These are phyloP conservation scores for Populus tremula DNA, from an alignment of 345 rosid genomes.

Conservation along the genomic window DNA sequence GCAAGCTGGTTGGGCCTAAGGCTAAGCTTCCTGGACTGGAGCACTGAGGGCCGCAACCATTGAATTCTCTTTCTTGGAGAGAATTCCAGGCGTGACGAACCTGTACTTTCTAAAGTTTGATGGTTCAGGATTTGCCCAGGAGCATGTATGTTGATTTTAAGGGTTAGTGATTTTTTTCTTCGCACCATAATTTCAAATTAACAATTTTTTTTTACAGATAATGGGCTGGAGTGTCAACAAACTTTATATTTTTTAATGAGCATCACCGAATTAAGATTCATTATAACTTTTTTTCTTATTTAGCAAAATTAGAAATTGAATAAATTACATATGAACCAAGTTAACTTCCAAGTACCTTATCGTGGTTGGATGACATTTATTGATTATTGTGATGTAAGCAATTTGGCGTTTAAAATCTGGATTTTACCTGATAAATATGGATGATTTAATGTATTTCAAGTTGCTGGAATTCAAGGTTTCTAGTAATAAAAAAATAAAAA, in stretches of 20 bases:
- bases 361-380: no score
- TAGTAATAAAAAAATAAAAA: background rate
- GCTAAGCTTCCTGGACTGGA: conserved; percentile 24
- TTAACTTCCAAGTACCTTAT: no score
- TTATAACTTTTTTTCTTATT: no score
- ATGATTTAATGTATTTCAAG: background rate
- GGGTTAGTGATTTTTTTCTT: background rate
- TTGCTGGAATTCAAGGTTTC: background rate
- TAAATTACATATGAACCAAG: no score
- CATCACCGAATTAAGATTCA: background rate
- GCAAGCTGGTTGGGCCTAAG: background rate
- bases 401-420: no score
- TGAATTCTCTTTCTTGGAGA: conserved; percentile 14
- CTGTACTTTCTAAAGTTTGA: background rate
- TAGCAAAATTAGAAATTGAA: background rate
- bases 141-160: background rate
- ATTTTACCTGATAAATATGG: background rate
- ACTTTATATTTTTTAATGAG: no score
- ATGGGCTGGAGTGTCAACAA: no score
- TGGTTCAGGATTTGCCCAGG: background rate
- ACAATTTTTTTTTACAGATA: no score
- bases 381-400: no score
- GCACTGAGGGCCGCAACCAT: conserved; percentile 47
- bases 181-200: no score
- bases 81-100: conserved; percentile 5